Percentiles rank a stretch among this genome's conserved stretches.
phyloP scores from a whole-genome alignment of 176 grass and related monocot genomes.

The Canna indica region DNA sequence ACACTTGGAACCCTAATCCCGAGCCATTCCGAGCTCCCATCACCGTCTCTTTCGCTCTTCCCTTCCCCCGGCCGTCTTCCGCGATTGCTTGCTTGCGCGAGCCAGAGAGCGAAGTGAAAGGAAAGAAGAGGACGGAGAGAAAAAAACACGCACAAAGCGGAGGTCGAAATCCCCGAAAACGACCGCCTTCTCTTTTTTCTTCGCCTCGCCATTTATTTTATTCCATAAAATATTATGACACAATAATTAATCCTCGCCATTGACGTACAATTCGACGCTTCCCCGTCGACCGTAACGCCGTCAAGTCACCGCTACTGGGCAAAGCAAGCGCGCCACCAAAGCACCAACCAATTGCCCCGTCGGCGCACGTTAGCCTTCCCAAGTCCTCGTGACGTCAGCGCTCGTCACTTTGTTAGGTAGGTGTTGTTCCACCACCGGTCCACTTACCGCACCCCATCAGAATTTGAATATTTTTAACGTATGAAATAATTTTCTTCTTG shows the following conservation, averaged over 20 bases:
- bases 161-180: constrained; percentile 16
- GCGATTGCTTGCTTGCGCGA: constrained; percentile 1
- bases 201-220: neutral
- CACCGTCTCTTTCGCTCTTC: neutral
- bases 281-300: neutral
- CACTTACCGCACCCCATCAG: neutral
- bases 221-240: constrained; percentile 7
- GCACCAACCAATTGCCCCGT: neutral
- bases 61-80: neutral
- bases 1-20: neutral
- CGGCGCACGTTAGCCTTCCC: constrained; percentile 4
- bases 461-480: neutral
- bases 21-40: neutral
- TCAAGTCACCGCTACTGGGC: neutral
- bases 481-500: too few species aligned
- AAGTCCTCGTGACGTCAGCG: neutral
- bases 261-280: neutral
- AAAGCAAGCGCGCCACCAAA: neutral
- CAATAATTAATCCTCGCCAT: neutral
- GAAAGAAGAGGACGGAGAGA: constrained; percentile 5
- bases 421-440: neutral
- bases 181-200: neutral
- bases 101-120: constrained; percentile 12
- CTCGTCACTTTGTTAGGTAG: constrained; percentile 1
- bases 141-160: neutral